Percentiles rank a stretch among this genome's conserved stretches.
These are phyloP conservation scores for Gnomoniopsis sp. DNA, from an alignment of 2,329 filamentous ascomycete species.

Conservation along the genomic window DNA sequence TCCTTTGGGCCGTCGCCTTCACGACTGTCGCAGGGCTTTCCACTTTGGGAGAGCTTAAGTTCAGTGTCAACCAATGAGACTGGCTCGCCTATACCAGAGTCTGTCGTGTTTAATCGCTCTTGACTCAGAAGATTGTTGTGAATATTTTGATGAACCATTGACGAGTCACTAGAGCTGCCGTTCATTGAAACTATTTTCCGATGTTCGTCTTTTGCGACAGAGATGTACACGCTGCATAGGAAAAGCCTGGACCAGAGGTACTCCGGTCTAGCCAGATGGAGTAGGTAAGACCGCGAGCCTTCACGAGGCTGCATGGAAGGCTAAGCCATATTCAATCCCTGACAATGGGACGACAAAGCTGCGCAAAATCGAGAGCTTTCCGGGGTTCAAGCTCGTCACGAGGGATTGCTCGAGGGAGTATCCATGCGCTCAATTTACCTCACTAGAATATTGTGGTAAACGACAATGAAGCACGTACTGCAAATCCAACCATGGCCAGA, in stretches of 20 bases:
- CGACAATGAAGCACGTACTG: slow-evolving; percentile 16
- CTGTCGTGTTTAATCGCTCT: not conserved
- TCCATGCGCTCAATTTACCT: slow-evolving; percentile 12
- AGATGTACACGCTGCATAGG: not conserved
- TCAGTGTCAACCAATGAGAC: not conserved
- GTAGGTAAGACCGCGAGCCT: slow-evolving; percentile 17
- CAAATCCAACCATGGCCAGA: slow-evolving; percentile 29
- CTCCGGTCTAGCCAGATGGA: slow-evolving; percentile 14
- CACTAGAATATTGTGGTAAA: not conserved
- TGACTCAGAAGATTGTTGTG: not conserved
- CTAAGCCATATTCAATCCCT: slow-evolving; percentile 15
- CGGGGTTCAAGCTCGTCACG: slow-evolving; percentile 11
- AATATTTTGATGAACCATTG: too few relatives aligned
- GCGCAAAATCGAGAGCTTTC: not conserved
- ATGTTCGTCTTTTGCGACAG: not conserved
- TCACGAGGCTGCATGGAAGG: slow-evolving; percentile 20
- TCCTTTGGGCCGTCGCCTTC: not conserved
- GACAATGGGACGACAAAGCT: slow-evolving; percentile 6
- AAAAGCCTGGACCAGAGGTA: not conserved
- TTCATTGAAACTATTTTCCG: not conserved
- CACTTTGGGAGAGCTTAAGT: not conserved
- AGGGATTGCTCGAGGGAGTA: slow-evolving; percentile 2
- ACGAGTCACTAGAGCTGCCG: too few relatives aligned
- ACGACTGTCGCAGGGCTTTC: not conserved
- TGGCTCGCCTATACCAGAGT: not conserved